phyloP scores from a whole-genome alignment of 495 filamentous ascomycete species.

The Baudoinia panamericana region DNA sequence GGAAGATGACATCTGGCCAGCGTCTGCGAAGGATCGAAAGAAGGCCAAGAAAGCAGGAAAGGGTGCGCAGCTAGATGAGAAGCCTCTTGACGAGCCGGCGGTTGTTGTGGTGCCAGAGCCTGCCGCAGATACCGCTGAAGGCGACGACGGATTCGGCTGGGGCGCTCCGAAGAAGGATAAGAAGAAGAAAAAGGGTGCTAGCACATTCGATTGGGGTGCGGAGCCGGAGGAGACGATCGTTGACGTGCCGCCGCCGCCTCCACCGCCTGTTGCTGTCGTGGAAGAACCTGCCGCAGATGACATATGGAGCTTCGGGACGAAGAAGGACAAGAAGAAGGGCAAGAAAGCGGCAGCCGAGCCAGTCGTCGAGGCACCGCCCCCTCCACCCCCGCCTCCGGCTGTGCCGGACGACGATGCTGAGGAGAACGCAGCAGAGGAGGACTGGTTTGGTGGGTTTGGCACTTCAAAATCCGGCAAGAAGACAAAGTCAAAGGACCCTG shows the following conservation, averaged over 20 bases:
- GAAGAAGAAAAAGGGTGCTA: conserved; percentile 27
- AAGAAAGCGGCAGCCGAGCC: conserved; percentile 1
- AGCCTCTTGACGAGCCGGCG: conserved; percentile 17
- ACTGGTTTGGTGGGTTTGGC: conserved; percentile 15
- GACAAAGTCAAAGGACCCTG: conserved; percentile 21
- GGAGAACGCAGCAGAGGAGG: conserved; percentile 8
- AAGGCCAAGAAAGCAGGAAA: conserved; percentile 24
- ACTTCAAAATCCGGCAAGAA: conserved; percentile 32
- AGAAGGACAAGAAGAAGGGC: conserved; percentile 21
- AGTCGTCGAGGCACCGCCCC: conserved; percentile 14
- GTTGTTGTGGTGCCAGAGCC: conserved; percentile 9
- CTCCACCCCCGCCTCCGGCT: conserved; percentile 12
- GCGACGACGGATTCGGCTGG: conserved; percentile 21
- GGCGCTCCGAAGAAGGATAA: conserved; percentile 26
- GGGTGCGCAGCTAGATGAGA: not conserved
- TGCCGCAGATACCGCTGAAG: conserved; percentile 13
- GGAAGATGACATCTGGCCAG: conserved; percentile 23
- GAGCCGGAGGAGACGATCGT: conserved; percentile 10
- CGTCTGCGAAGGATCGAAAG: conserved; percentile 15
- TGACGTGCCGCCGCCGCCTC: conserved; percentile 11
- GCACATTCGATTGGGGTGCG: conserved; percentile 5
- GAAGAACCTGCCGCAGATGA: conserved; percentile 2
- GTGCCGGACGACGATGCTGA: conserved; percentile 13
- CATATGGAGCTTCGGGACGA: not conserved
- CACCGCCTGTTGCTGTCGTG: not conserved